Base-by-base conservation (phyloP, 163 green algal species). In the Scenedesmus sp. region DNA sequence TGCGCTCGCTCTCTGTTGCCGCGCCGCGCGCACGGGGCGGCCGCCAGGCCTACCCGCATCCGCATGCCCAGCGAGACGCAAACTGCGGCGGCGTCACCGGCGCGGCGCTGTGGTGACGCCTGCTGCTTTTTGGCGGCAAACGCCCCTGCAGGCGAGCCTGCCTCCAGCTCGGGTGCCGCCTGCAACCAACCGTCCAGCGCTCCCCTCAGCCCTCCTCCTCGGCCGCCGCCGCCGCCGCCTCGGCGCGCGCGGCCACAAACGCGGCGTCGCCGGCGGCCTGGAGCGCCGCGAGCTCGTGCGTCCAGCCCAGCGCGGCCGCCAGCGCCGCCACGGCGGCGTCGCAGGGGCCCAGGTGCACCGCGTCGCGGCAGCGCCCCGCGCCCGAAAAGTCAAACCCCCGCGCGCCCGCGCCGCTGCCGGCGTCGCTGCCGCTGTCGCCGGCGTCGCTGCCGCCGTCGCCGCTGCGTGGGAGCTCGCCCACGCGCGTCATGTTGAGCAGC, bases 401-500 rank as follows among this genome's bases (percentile, higher is more conserved):
- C 9, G 17, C 39, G 39, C 39, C 10, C 36, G 58, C 54, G 6
- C 66, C 69, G 5, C 29, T 65, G 54, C 45, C 56, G 14, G 26
- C 94, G 78, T 54, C 94, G 60, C 31, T 91, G 74, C 18, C 1
- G 22, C 33, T 50, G 91, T 85, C 14, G n/a, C n/a, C n/a, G n/a
- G n/a, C n/a, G n/a, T n/a, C n/a, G 57, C 39, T 42, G 90, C 84
- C 85, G 74, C 70, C 81, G 48, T 33, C 39, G 39, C 39, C 10
- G 33, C 34, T 77, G 39, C 69, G 66, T 58, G 5, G 31, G n/a
- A n/a, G 26, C 60, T 93, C 85, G 2, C 87, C 90, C 3, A 91
- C 89, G 36, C 69, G 75, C 77, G 95, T 89, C 14, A 84, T 66
- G 83, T 97, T 97, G 78, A 97, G 90, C 26, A 97, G 83, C 58